Evolutionary conservation across 1,284 basidiomycete genomes (phyloP), one percentile per base, ranked within the genome.

Genomic region (Mycosarcoma mackinlayi): DNA sequence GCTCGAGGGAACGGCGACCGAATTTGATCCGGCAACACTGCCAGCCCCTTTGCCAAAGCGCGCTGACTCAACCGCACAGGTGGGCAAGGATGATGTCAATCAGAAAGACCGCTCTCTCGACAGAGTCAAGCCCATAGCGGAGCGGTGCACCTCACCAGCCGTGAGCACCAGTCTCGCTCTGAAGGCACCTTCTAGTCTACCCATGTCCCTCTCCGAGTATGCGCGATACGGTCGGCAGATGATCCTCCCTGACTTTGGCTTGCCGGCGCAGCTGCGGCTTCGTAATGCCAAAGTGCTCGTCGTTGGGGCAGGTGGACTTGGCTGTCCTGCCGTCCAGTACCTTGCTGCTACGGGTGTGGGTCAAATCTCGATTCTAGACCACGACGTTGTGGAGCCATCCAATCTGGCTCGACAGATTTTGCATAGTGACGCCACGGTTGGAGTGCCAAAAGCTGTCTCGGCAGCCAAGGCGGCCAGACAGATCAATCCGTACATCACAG

Each of bases 371-470:
- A 91, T 98, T 40, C 86, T 98, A 45, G 96, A 99, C 82, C 91
- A 93, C 77, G 96, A 99, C 81, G 84, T 84, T 0, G 93, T 99
- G 44, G 92, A 96, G 68, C 78, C 91, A 1, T 96, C 93, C 23
- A 99, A 99, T 83, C 87, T 99, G 1, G 93, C 96, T 74, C 87
- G 96, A 33, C 96, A 99, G 83, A 88, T 98, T 13, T 86, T 98
- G 25, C 95, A 98, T 79, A 89, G 87, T 6, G 91, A 94, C 23
- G 85, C 85, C 4, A 88, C 89, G 0, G 84, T 97, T n/a, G 94
- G 93, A 3, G 87, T 88, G 84, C 85, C 86, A 76, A 99, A 98
- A 81, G 92, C 90, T 0, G 85, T 90, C 25, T 95, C 92, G 31
- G 74, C 73, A 5, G 94, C 93, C 1, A 88, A 88, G 23, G 83